Conservation (phyloP, 106 monocot species). For the Phalaenopsis equestris region DNA sequence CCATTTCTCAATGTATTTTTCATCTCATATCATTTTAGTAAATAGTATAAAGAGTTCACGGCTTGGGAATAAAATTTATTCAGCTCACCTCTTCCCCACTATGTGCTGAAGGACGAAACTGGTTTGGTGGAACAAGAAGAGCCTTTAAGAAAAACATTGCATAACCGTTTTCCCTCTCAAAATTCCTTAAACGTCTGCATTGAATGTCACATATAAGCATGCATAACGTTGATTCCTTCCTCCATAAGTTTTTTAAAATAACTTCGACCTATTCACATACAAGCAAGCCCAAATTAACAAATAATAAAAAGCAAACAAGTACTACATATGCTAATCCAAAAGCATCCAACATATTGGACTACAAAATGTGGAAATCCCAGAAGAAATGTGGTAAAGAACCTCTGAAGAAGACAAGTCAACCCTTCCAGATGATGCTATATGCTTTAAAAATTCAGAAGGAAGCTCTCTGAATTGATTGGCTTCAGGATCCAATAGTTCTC, state of each 20-base stretch:
- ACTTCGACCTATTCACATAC: conserved; percentile 40
- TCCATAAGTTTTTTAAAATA: conserved; percentile 63
- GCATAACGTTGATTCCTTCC: conserved; percentile 53
- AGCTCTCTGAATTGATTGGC: conserved; percentile 10
- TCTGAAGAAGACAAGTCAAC: conserved; percentile 48
- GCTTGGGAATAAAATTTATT: not conserved
- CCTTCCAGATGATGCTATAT: conserved; percentile 28
- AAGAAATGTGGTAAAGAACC: conserved; percentile 21
- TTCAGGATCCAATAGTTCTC: conserved; percentile 13
- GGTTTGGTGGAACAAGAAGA: conserved; percentile 83
- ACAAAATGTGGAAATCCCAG: not conserved
- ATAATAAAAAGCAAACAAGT: not conserved
- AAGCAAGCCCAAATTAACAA: not conserved
- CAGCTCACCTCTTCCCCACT: conserved; percentile 21
- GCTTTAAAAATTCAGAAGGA: conserved; percentile 26
- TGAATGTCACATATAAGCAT: conserved; percentile 69
- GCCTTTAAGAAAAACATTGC: conserved; percentile 71
- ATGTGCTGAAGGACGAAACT: conserved; percentile 62
- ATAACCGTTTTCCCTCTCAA: conserved; percentile 23
- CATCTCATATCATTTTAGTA: not conserved
- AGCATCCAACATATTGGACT: not conserved
- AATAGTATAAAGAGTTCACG: not conserved
- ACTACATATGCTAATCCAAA: not conserved
- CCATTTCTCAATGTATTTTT: too few species aligned
- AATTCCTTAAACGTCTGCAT: conserved; percentile 18